Base-by-base conservation (phyloP, 2,329 filamentous ascomycete genomes). In the Annulohypoxylon truncatum region DNA sequence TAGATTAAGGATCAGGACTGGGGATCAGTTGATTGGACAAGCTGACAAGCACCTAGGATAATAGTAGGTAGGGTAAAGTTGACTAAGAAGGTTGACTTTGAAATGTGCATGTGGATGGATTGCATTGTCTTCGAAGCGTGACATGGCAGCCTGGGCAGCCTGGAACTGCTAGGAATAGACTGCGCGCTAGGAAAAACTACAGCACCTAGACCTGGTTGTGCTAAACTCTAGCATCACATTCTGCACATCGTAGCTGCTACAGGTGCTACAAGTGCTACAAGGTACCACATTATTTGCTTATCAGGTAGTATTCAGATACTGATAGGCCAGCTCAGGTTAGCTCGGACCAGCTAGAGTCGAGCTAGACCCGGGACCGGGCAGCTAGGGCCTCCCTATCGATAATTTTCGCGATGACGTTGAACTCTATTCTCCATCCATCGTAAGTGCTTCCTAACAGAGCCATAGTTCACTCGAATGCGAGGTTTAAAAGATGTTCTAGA, bases 11-110 rank as follows among this genome's bases (percentile, higher is more conserved):
- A 66, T 61, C 50, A 40, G 29, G 59, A 52, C 20, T 42, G 38
- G 44, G 35, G 46, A 62, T 63, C 53, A 67, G 59, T 55, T 67
- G 64, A 63, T 67, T 67, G 59, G 64, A 52, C 18, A 47, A 33
- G 28, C 8, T 54, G 64, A 52, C 18, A 22, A 42, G 38, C 22
- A 42, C 38, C 38, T 18, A 42, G 38, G 18, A 42, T 42, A 22
- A 18, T 40, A 64, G n/a, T n/a, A n/a, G n/a, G n/a, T n/a, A n/a
- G n/a, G 48, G 44, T 28, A 48, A 13, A 10, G 22, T 44, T 44
- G 40, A 44, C 40, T 46, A 42, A 35, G 13, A 35, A 51, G 24
- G 46, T 33, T 66, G 63, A 57, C 52, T 61, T 61, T n/a, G 24
- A 48, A 44, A 40, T 60, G 59, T 47, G 64, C 55, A 67, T 67